Evolutionary conservation across 208 protist species (phyloP).

Genomic region (Acanthamoeba royreba): DNA sequence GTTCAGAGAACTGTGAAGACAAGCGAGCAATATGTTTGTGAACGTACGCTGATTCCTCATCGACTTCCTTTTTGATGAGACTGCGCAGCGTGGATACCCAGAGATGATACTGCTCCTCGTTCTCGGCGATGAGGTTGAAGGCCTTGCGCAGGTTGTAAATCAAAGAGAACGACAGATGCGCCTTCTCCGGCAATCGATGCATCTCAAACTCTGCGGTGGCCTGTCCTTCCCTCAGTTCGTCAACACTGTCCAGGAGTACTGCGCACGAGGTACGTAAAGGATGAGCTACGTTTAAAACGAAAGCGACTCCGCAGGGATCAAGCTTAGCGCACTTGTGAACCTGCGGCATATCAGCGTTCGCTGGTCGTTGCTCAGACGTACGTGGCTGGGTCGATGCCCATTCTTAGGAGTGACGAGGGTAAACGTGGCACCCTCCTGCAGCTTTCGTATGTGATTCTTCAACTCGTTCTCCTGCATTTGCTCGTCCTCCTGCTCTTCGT

Average conservation of each 20-base stretch:
- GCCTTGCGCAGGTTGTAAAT: conserved; percentile 8
- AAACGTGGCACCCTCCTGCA: not conserved
- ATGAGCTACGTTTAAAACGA: not conserved
- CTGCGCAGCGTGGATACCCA: not conserved
- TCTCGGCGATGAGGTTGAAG: conserved; percentile 17
- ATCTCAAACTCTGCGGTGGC: not conserved
- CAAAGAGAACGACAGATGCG: not conserved
- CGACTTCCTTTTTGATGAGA: not conserved
- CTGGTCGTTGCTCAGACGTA: not conserved
- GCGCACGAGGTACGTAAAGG: not conserved
- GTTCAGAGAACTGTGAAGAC: not conserved
- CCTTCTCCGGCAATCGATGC: not conserved
- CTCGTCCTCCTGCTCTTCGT: not conserved
- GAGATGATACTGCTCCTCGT: not conserved
- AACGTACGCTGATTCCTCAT: not conserved
- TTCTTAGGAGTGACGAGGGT: not conserved
- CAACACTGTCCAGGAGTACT: not conserved
- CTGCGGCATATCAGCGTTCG: not conserved
- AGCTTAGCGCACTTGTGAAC: not conserved
- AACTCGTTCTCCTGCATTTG: not conserved
- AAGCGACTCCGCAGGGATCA: not conserved
- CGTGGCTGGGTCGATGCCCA: not conserved
- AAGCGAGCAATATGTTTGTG: too few relatives aligned
- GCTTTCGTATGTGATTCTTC: not conserved
- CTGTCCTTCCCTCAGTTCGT: not conserved